phyloP scores from a whole-genome alignment of 2,329 filamentous ascomycete species.

The Talaromyces verruculosus region DNA sequence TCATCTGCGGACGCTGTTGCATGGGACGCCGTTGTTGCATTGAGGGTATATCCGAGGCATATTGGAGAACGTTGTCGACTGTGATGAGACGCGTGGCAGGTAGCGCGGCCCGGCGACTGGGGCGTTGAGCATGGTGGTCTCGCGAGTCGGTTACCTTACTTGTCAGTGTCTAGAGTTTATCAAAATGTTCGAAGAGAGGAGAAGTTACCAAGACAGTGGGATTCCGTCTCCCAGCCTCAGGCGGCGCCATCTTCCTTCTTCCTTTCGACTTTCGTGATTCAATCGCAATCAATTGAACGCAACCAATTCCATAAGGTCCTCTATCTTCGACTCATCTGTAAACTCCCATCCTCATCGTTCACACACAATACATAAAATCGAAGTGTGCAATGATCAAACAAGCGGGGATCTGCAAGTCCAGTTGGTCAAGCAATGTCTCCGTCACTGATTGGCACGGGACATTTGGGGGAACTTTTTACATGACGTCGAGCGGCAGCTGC shows the following conservation, averaged over 20 bases:
- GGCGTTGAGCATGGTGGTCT: conserved; percentile 36
- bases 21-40: conserved; percentile 77
- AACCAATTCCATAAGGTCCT: neutral
- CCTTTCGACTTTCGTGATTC: neutral
- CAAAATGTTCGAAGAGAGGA: neutral
- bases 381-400: neutral
- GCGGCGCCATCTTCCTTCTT: conserved; percentile 17
- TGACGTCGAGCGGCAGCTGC: conserved; percentile 10
- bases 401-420: conserved; percentile 3
- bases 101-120: conserved; percentile 34
- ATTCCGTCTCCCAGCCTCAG: conserved; percentile 40
- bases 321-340: neutral
- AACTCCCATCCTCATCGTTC: neutral
- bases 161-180: neutral
- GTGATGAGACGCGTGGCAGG: conserved; percentile 70
- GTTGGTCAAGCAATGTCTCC: neutral
- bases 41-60: conserved; percentile 91
- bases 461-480: conserved; percentile 12
- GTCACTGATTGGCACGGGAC: conserved; percentile 13
- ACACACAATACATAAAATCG: neutral
- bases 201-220: conserved; percentile 46
- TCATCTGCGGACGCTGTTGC: conserved; percentile 32
- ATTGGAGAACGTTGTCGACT: conserved; percentile 92
- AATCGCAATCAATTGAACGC: neutral
- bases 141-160: conserved; percentile 47